Conservation (phyloP, 495 filamentous ascomycete species). For the Trichodelitschia bisporula region DNA sequence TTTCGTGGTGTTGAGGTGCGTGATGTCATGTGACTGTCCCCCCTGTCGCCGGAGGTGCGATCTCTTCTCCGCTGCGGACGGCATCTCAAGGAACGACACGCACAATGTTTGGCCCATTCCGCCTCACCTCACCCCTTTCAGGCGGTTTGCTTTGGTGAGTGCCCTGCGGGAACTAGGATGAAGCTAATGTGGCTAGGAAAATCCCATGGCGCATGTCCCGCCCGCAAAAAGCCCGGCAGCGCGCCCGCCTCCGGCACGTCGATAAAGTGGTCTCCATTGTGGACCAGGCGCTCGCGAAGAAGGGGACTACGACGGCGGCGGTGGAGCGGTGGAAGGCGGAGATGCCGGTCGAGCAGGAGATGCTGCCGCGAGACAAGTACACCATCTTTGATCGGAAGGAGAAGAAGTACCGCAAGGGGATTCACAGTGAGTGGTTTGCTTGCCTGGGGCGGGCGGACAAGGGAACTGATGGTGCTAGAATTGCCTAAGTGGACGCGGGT, state of each 20-base stretch:
- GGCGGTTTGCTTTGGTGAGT: conserved; percentile 46
- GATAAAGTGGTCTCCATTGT: conserved; percentile 61
- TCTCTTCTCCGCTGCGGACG: too few species aligned
- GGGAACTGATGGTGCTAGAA: conserved; percentile 24
- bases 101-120: conserved; percentile 1
- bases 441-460: conserved; percentile 1
- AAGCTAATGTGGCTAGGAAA: conserved; percentile 40
- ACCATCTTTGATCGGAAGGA: conserved; percentile 92
- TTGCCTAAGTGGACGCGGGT: conserved; percentile 92
- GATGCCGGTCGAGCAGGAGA: conserved; percentile 92
- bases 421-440: conserved; percentile 53
- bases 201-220: conserved; percentile 85
- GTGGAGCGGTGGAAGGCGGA: conserved; percentile 74
- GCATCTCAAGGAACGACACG: too few species aligned
- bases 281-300: conserved; percentile 43
- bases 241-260: conserved; percentile 62
- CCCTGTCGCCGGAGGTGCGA: too few species aligned
- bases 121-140: not conserved
- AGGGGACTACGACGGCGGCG: conserved; percentile 25
- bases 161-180: not conserved
- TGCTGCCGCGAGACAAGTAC: conserved; percentile 93
- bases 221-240: conserved; percentile 74
- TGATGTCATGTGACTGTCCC: too few species aligned
- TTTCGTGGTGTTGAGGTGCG: too few species aligned
- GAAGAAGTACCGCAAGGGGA: conserved; percentile 83